phyloP scores from a whole-genome alignment of 768 basidiomycete genomes.

The Phanerochaete sordida region DNA sequence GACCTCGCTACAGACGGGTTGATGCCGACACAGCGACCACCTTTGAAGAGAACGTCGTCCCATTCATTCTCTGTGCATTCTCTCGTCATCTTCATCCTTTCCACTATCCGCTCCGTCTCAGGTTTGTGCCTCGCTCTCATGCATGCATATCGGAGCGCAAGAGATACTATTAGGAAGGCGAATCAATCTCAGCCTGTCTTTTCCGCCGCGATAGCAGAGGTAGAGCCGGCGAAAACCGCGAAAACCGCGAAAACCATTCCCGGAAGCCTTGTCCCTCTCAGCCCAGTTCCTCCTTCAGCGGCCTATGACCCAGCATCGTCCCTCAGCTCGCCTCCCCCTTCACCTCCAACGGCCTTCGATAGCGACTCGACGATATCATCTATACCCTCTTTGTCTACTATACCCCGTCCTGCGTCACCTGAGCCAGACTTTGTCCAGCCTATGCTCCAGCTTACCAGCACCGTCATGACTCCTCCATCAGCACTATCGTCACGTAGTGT shows the following conservation, averaged over 20 bases:
- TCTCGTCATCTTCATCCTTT: conserved; percentile 67
- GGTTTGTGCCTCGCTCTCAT: conserved; percentile 66
- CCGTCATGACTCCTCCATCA: conserved; percentile 23
- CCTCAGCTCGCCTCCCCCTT: background rate
- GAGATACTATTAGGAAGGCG: conserved; percentile 63
- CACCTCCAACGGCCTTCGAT: background rate
- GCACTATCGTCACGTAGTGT: conserved; percentile 1
- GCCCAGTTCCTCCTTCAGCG: background rate
- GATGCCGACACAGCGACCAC: conserved; percentile 5
- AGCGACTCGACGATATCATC: background rate
- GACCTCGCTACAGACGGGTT: background rate
- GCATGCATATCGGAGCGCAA: conserved; percentile 60
- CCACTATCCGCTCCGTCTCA: conserved; percentile 69
- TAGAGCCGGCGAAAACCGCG: background rate
- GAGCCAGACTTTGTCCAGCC: conserved; percentile 21
- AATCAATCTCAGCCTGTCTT: conserved; percentile 33
- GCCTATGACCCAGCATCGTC: background rate
- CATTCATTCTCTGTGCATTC: conserved; percentile 38
- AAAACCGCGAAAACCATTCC: background rate
- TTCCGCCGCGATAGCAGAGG: background rate
- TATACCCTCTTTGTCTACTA: background rate
- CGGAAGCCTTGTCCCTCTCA: background rate
- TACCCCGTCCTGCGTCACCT: background rate
- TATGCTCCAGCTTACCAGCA: conserved; percentile 23
- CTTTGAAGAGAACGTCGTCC: conserved; percentile 12